Evolutionary conservation across 305 asterid species (phyloP).

Genomic region (Solanum hybrid): DNA sequence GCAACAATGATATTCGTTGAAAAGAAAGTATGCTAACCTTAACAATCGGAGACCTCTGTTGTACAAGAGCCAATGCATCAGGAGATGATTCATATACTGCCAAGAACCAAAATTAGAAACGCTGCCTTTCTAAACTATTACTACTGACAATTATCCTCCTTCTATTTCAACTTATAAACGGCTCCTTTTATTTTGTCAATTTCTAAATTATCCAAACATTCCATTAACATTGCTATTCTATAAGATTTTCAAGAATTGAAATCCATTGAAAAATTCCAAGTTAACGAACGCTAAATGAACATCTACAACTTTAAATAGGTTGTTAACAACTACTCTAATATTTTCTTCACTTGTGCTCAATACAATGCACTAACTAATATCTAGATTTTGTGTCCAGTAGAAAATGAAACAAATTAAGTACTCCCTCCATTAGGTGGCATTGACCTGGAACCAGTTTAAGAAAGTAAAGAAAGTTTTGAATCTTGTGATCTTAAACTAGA

Average conservation of each 20-base stretch:
- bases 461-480: background rate
- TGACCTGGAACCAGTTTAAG: background rate
- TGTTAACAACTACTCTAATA: background rate
- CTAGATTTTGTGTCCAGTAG: background rate
- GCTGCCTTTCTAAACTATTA: background rate
- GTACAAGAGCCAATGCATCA: constrained; percentile 52
- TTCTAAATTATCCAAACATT: background rate
- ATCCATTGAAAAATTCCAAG: background rate
- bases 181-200: background rate
- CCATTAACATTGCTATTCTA: background rate
- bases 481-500: background rate
- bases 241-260: background rate
- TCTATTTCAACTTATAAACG: background rate
- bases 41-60: constrained; percentile 85
- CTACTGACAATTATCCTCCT: background rate
- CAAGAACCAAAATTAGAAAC: constrained; percentile 4
- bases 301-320: background rate
- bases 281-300: background rate
- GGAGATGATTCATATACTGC: constrained; percentile 70
- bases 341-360: background rate
- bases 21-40: constrained; percentile 36
- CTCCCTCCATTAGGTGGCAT: background rate
- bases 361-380: background rate
- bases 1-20: background rate
- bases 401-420: background rate